Percentiles rank a stretch among this genome's conserved stretches.
Conservation (phyloP, 768 basidiomycete species). For the Termitomyces heimii region DNA sequence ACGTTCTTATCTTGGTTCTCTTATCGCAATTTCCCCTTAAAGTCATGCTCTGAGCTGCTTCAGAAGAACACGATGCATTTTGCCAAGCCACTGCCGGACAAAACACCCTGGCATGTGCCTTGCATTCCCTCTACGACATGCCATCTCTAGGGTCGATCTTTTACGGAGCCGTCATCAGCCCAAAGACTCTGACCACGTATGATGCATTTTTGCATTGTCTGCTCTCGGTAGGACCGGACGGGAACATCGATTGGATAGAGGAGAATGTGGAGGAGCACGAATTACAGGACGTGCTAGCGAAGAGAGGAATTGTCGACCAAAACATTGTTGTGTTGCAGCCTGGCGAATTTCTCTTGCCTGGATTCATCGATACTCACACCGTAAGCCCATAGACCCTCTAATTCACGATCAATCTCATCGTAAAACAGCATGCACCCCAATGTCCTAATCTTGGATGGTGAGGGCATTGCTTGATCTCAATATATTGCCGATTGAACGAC, state of each 20-base stretch:
- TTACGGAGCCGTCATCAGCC: constrained; percentile 56
- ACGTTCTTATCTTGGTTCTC: too few species aligned
- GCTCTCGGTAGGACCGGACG: constrained; percentile 40
- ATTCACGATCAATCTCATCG: background rate
- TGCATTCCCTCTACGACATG: constrained; percentile 2
- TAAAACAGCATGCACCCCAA: constrained; percentile 69
- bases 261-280: constrained; percentile 43
- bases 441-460: constrained; percentile 67
- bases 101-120: background rate
- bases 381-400: constrained; percentile 35
- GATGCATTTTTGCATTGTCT: constrained; percentile 46
- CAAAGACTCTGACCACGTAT: constrained; percentile 35
- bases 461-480: constrained; percentile 6
- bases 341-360: constrained; percentile 77
- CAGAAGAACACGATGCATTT: background rate
- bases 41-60: too few species aligned
- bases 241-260: constrained; percentile 67
- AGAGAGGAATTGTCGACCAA: constrained; percentile 42
- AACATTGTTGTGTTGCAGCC: constrained; percentile 36
- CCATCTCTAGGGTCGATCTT: constrained; percentile 19
- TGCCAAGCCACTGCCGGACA: constrained; percentile 16
- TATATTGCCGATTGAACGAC: background rate
- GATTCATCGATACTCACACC: constrained; percentile 89
- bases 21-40: too few species aligned
- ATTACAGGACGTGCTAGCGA: constrained; percentile 44